Percentiles rank a stretch among this genome's conserved stretches.
Conservation (phyloP, 2,329 filamentous ascomycete species). For the Botrytis galanthina region DNA sequence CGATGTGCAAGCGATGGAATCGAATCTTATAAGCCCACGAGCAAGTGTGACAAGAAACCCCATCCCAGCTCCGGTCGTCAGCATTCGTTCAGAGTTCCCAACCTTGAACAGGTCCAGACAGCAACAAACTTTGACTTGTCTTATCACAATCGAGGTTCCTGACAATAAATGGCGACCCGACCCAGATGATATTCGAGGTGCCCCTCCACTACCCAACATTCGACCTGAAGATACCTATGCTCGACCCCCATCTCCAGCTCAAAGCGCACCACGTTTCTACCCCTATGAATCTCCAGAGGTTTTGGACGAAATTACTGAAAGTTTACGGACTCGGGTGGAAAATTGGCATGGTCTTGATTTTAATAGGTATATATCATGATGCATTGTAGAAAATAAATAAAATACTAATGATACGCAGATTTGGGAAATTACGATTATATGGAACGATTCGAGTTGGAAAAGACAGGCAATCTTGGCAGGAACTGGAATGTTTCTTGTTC, state of each 20-base stretch:
- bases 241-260: slow-evolving; percentile 57
- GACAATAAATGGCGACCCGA: slow-evolving; percentile 89
- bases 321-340: slow-evolving; percentile 81
- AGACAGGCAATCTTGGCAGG: slow-evolving; percentile 95
- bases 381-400: background rate
- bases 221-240: slow-evolving; percentile 54
- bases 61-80: slow-evolving; percentile 88
- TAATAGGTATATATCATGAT: slow-evolving; percentile 54
- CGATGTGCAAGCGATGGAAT: slow-evolving; percentile 94
- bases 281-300: slow-evolving; percentile 75
- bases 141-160: slow-evolving; percentile 90
- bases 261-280: slow-evolving; percentile 54
- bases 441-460: slow-evolving; percentile 92
- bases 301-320: slow-evolving; percentile 82
- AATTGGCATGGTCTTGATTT: slow-evolving; percentile 99
- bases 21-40: slow-evolving; percentile 72
- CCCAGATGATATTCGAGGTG: slow-evolving; percentile 70
- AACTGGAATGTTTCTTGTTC: slow-evolving; percentile 94
- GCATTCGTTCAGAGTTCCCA: slow-evolving; percentile 93
- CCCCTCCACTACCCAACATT: slow-evolving; percentile 43
- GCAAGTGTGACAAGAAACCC: slow-evolving; percentile 70
- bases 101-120: slow-evolving; percentile 88
- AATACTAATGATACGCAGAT: slow-evolving; percentile 52
- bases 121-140: slow-evolving; percentile 90
- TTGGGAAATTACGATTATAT: slow-evolving; percentile 87